Conservation (phyloP, 768 basidiomycete species). For the Panaeolus papilionaceus region DNA sequence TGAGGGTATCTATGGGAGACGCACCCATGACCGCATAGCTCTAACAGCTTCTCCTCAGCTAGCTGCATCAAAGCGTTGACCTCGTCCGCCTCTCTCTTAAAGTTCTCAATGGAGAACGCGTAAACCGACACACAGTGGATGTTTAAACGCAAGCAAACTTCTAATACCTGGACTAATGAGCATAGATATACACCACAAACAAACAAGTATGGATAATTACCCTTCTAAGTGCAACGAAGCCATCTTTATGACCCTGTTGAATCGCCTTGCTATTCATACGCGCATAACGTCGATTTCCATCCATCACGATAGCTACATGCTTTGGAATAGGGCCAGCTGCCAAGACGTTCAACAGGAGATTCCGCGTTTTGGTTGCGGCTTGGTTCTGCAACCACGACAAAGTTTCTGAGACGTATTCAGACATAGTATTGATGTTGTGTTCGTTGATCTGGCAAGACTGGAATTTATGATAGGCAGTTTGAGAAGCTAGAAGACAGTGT, state of each 20-base stretch:
- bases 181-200: background rate
- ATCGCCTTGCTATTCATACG: slow-evolving; percentile 68
- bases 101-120: slow-evolving; percentile 98
- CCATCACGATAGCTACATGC: slow-evolving; percentile 97
- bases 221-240: slow-evolving; percentile 79
- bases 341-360: slow-evolving; percentile 68
- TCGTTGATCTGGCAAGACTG: background rate
- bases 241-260: slow-evolving; percentile 82
- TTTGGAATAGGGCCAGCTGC: slow-evolving; percentile 84
- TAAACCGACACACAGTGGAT: slow-evolving; percentile 91
- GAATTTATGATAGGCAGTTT: background rate
- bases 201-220: slow-evolving; percentile 46
- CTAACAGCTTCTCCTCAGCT: slow-evolving; percentile 76
- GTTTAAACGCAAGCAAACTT: slow-evolving; percentile 81
- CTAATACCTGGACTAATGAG: slow-evolving; percentile 65
- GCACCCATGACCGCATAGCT: slow-evolving; percentile 84
- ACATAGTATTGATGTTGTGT: background rate
- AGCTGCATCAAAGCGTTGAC: slow-evolving; percentile 89
- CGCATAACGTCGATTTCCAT: slow-evolving; percentile 94
- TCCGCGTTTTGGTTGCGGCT: slow-evolving; percentile 41
- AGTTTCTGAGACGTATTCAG: background rate
- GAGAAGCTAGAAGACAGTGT: background rate
- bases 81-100: slow-evolving; percentile 85
- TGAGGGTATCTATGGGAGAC: slow-evolving; percentile 31
- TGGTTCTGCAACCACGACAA: slow-evolving; percentile 36